Base-by-base conservation (phyloP, 1,284 basidiomycete species). In the Boletellus dicymbophilus region DNA sequence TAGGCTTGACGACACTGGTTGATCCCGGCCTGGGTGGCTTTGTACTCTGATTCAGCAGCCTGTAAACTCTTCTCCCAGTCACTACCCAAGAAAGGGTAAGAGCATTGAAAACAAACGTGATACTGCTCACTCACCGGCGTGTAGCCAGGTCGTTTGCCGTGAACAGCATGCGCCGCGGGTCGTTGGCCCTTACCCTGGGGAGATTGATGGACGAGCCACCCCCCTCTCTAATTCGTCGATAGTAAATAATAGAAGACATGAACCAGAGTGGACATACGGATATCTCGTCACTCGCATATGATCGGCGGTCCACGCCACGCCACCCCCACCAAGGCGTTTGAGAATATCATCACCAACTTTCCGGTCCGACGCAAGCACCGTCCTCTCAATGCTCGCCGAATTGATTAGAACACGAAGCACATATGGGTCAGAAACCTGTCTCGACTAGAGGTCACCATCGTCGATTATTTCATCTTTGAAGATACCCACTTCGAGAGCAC, bases 321-420 rank as follows among this genome's bases (percentile, higher is more conserved):
- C 80, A 34, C 72, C 80, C 15, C 74, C 68, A 8, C 66, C 60
- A 18, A 85, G 54, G 12, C 64, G 57, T 46, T 76, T 63, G 34
- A 90, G 74, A 33, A 77, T 64, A 1, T 72, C 55, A 51, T 92
- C 81, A 3, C 79, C 90, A 23, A 83, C 79, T 1, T 62, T 62
- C 69, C 89, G 88, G 9, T 70, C 80, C 2, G 61, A 61, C 0
- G 88, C 82, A 12, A 98, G 77, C 4, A 93, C 71, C 3, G 78
- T 80, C 16, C 78, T 74, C 67, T 99, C 96, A 48, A 98, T 91
- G 37, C 70, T 71, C 20, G 71, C 70, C 34, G 78, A 72, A 66
- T 93, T 93, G 70, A 98, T 87, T 33, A 99, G 69, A 44, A 95
- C 78, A 42, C 94, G 91, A 25, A 85, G 74, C 4, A 95, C 89